Evolutionary conservation across 805 yeast species (phyloP).

Genomic region (Pichia ethanolica): DNA sequence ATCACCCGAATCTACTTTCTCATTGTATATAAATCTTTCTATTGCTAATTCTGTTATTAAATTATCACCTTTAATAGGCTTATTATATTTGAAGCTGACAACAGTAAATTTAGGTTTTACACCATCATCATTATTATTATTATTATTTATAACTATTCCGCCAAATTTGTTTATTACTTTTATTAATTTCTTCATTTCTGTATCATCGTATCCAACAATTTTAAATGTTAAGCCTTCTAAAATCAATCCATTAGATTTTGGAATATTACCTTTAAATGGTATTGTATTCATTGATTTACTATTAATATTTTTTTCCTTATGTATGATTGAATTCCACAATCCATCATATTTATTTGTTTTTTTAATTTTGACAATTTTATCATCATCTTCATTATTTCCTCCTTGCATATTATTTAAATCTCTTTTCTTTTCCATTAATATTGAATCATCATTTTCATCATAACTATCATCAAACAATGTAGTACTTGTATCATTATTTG

Average conservation of each 20-base stretch:
- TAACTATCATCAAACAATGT: background rate
- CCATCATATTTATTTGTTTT: background rate
- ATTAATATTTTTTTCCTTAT: constrained; percentile 2
- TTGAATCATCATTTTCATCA: background rate
- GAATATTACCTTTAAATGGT: background rate
- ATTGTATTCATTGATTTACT: background rate
- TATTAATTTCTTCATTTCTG: constrained; percentile 15
- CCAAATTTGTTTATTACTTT: constrained; percentile 21
- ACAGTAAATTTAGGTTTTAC: constrained; percentile 11
- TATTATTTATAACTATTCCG: constrained; percentile 8
- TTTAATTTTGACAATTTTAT: constrained; percentile 11
- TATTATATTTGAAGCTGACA: constrained; percentile 15
- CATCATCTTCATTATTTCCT: background rate
- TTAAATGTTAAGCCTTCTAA: constrained; percentile 16
- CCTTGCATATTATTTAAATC: background rate
- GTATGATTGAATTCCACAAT: constrained; percentile 24
- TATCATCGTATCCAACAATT: constrained; percentile 14
- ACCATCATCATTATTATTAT: background rate
- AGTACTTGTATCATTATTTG: background rate
- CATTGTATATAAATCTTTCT: constrained; percentile 22
- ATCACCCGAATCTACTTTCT: constrained; percentile 12
- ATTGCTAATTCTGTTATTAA: constrained; percentile 25
- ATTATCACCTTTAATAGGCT: background rate
- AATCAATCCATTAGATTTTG: constrained; percentile 5
- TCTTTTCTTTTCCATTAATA: background rate